A percentile compares a stretch with the other conserved stretches of the same genome.
These are phyloP conservation scores for Naematelia encephala DNA, from an alignment of 768 basidiomycete species.

Conservation along the genomic window DNA sequence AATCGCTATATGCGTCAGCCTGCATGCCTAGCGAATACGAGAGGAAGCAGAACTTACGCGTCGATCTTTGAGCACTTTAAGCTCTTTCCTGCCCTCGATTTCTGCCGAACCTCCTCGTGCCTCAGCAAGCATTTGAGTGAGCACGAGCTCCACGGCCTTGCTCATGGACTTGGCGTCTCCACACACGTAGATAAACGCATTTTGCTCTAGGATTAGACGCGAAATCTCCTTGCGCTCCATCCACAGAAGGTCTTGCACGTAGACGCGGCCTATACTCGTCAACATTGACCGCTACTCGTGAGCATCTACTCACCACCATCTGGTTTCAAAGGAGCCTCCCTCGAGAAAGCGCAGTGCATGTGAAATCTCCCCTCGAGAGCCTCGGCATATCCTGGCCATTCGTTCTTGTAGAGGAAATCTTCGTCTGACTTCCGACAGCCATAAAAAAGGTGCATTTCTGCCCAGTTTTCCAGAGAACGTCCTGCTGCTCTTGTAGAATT, in stretches of 20 bases:
- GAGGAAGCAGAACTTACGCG: background rate
- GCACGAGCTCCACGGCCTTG: background rate
- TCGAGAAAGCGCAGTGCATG: constrained; percentile 80
- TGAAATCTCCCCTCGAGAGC: constrained; percentile 88
- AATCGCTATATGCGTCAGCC: background rate
- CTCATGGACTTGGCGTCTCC: background rate
- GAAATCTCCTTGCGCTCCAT: background rate
- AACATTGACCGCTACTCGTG: background rate
- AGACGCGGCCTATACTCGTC: background rate
- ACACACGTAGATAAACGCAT: background rate
- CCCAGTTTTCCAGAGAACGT: constrained; percentile 91
- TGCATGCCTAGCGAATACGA: background rate
- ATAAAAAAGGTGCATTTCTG: constrained; percentile 86
- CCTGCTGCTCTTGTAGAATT: constrained; percentile 87
- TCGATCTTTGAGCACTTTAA: background rate
- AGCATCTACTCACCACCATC: constrained; percentile 43
- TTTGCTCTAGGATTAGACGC: background rate
- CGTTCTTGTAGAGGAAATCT: constrained; percentile 89
- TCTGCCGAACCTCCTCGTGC: too few relatives aligned
- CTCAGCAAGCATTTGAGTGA: background rate
- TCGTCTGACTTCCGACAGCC: constrained; percentile 83
- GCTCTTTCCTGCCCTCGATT: background rate
- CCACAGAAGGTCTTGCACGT: background rate
- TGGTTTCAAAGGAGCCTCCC: constrained; percentile 50
- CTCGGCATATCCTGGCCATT: constrained; percentile 81